Conservation (phyloP, 2,329 filamentous ascomycete species). For the Fusarium nelsonii region DNA sequence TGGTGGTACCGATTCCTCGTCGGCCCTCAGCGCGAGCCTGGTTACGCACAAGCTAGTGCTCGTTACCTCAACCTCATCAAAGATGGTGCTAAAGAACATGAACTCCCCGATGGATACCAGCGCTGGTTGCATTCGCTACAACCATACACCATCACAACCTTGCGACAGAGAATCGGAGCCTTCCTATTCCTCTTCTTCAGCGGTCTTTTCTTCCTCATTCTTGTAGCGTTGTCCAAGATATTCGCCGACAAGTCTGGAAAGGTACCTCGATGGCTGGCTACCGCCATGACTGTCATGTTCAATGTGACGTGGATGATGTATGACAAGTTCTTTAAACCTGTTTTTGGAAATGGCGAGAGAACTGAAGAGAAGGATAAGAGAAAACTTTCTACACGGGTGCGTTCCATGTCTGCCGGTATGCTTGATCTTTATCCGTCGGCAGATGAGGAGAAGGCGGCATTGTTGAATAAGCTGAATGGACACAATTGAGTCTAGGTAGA, state of each 20-base stretch:
- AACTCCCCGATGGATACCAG: conserved; percentile 83
- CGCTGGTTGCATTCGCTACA: conserved; percentile 76
- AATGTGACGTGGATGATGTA: conserved; percentile 61
- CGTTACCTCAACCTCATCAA: conserved; percentile 86
- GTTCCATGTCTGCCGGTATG: conserved; percentile 16
- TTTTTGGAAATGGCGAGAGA: conserved; percentile 90
- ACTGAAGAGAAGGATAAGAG: conserved; percentile 55
- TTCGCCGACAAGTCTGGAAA: conserved; percentile 75
- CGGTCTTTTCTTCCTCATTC: conserved; percentile 65
- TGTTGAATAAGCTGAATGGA: conserved; percentile 32
- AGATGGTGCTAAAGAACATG: conserved; percentile 82
- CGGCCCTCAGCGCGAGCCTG: conserved; percentile 67
- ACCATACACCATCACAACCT: conserved; percentile 77
- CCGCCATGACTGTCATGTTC: conserved; percentile 65
- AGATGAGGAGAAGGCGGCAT: conserved; percentile 47
- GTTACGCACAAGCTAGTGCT: conserved; percentile 83
- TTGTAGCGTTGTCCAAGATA: conserved; percentile 60
- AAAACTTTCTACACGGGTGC: conserved; percentile 5
- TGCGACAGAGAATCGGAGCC: conserved; percentile 74
- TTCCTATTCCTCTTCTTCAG: conserved; percentile 71
- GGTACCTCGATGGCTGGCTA: conserved; percentile 75
- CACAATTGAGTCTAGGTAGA: not conserved
- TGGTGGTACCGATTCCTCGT: conserved; percentile 62
- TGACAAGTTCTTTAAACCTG: conserved; percentile 61
- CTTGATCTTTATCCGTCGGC: conserved; percentile 9